Evolutionary conservation across 1,139 yeast species (phyloP).

Genomic region (Sugiyamaella japonica): DNA sequence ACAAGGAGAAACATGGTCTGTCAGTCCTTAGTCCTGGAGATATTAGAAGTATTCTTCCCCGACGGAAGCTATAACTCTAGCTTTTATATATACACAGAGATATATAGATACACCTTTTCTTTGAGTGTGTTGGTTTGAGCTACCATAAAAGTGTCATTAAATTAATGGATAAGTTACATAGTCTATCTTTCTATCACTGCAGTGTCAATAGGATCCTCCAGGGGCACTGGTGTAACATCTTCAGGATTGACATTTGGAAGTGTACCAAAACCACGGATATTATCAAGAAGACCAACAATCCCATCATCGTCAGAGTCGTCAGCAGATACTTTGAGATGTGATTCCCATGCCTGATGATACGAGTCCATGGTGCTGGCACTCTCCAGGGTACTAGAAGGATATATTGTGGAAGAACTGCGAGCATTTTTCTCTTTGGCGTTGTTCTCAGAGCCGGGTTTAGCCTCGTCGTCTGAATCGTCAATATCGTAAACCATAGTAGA

Average conservation of each 20-base stretch:
- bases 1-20: constrained; percentile 17
- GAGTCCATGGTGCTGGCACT: constrained; percentile 16
- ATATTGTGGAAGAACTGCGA: background rate
- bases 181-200: constrained; percentile 2
- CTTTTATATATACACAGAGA: background rate
- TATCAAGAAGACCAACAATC: constrained; percentile 29
- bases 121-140: too few relatives aligned
- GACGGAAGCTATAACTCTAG: constrained; percentile 14
- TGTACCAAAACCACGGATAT: constrained; percentile 14
- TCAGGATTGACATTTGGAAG: constrained; percentile 4
- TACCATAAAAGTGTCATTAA: too few relatives aligned
- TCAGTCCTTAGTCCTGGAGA: constrained; percentile 23
- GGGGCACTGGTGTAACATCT: constrained; percentile 8
- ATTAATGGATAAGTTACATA: background rate
- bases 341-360: constrained; percentile 30
- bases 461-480: constrained; percentile 15
- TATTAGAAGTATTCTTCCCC: constrained; percentile 22
- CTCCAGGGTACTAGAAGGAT: background rate
- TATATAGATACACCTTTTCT: too few relatives aligned
- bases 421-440: background rate
- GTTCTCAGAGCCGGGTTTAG: background rate
- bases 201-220: constrained; percentile 7
- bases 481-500: constrained; percentile 22
- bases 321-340: constrained; percentile 27
- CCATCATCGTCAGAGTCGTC: constrained; percentile 35